phyloP scores from a whole-genome alignment of 192 early-diverging fungal genomes.

The Coemansia sp. region DNA sequence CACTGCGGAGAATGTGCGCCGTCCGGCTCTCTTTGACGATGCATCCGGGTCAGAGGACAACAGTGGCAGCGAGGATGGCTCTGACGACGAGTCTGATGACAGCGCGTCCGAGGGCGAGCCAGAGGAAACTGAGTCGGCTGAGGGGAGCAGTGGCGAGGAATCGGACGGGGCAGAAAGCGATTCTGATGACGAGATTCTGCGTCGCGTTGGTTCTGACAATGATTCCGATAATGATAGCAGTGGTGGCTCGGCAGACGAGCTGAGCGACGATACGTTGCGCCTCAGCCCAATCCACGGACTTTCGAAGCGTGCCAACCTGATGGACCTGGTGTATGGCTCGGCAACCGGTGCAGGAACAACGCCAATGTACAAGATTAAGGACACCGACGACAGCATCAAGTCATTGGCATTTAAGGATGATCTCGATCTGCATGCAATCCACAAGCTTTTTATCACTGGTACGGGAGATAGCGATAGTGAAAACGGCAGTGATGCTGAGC shows the following conservation, averaged over 20 bases:
- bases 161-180: conserved; percentile 39
- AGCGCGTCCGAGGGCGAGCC: conserved; percentile 15
- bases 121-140: conserved; percentile 26
- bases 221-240: conserved; percentile 6
- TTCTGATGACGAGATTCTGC: conserved; percentile 32
- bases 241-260: conserved; percentile 20
- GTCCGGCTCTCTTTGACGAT: conserved; percentile 65
- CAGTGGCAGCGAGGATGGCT: conserved; percentile 46
- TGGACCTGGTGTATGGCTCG: conserved; percentile 85
- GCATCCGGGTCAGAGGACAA: conserved; percentile 31
- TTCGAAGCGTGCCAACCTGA: conserved; percentile 71
- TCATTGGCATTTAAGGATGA: conserved; percentile 31
- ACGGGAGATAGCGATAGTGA: conserved; percentile 43
- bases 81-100: conserved; percentile 22
- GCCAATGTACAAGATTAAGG: conserved; percentile 47
- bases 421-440: conserved; percentile 30
- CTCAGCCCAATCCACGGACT: conserved; percentile 42
- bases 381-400: conserved; percentile 46
- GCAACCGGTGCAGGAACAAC: conserved; percentile 50
- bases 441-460: conserved; percentile 42
- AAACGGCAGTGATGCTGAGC: conserved; percentile 66
- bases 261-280: conserved; percentile 15
- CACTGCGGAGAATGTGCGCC: conserved; percentile 44
- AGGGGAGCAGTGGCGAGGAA: conserved; percentile 52
- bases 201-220: conserved; percentile 18